Conservation (phyloP, 2,329 filamentous ascomycete genomes). For the Aspergillus texensis region DNA sequence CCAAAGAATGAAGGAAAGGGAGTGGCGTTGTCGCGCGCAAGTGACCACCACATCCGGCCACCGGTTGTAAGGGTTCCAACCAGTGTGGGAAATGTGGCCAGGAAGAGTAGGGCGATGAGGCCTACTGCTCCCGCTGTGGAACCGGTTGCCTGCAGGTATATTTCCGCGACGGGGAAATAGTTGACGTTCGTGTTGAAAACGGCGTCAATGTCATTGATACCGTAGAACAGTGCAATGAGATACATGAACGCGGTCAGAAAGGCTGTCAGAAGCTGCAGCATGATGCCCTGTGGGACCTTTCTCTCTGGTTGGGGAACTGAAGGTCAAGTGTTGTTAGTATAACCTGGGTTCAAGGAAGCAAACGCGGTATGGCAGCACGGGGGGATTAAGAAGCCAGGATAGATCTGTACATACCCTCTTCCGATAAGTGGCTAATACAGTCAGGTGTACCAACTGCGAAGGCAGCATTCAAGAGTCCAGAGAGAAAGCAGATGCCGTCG, state of each 20-base stretch:
- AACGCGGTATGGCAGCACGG: background rate
- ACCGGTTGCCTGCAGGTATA: slow-evolving; percentile 64
- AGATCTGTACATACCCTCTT: slow-evolving; percentile 48
- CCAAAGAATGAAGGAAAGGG: slow-evolving; percentile 55
- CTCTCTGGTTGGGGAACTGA: slow-evolving; percentile 30
- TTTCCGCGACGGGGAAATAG: slow-evolving; percentile 65
- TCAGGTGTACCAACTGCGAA: slow-evolving; percentile 67
- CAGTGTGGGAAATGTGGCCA: slow-evolving; percentile 55
- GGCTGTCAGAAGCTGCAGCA: slow-evolving; percentile 48
- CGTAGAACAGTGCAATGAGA: slow-evolving; percentile 47
- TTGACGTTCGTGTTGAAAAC: slow-evolving; percentile 50
- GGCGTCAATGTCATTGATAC: slow-evolving; percentile 49
- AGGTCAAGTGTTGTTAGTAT: background rate
- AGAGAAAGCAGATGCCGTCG: slow-evolving; percentile 51
- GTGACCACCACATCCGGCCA: slow-evolving; percentile 63
- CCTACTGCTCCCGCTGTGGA: slow-evolving; percentile 55
- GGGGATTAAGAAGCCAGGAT: background rate
- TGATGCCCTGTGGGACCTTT: slow-evolving; percentile 50
- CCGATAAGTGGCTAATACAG: slow-evolving; percentile 63
- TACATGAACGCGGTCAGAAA: slow-evolving; percentile 50
- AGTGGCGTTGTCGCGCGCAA: slow-evolving; percentile 60
- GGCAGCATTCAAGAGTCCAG: slow-evolving; percentile 66
- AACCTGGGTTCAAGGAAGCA: background rate
- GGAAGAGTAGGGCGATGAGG: slow-evolving; percentile 56
- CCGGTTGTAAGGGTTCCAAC: slow-evolving; percentile 59